Conservation (phyloP, 176 grass and related monocot genomes). For the Oryza officinalis region DNA sequence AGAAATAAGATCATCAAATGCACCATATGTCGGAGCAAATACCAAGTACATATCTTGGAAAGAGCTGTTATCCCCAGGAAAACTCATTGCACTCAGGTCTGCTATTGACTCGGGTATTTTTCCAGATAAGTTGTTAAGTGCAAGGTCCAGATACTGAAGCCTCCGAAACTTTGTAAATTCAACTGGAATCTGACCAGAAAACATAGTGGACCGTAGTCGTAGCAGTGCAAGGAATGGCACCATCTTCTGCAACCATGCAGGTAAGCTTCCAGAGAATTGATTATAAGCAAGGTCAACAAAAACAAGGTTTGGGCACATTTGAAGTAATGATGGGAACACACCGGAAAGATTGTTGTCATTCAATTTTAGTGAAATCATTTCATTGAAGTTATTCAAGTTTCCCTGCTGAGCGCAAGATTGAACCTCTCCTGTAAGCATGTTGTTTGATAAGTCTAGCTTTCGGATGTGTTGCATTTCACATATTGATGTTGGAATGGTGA, state of each 20-base stretch:
- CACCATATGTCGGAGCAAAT: neutral
- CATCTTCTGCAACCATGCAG: conserved; percentile 30
- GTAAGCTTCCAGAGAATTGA: conserved; percentile 37
- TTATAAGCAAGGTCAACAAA: conserved; percentile 49
- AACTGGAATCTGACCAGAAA: conserved; percentile 39
- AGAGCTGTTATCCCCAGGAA: neutral
- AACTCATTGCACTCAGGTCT: conserved; percentile 25
- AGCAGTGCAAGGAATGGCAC: conserved; percentile 28
- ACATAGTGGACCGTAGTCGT: conserved; percentile 29
- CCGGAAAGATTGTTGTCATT: conserved; percentile 41
- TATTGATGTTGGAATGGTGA: neutral
- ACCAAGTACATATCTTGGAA: neutral
- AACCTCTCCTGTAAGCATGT: neutral
- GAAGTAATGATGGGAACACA: conserved; percentile 31
- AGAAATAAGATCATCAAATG: neutral
- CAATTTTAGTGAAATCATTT: conserved; percentile 16
- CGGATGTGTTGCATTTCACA: neutral
- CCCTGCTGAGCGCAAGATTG: neutral
- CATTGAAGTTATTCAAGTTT: neutral
- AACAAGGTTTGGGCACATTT: conserved; percentile 15
- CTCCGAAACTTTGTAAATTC: conserved; percentile 10
- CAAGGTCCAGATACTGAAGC: conserved; percentile 49
- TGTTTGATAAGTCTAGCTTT: neutral
- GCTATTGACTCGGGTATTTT: conserved; percentile 11
- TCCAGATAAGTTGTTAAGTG: conserved; percentile 44